phyloP scores from a whole-genome alignment of 352 stramenopile species.

The Proteromonas lacertae region DNA sequence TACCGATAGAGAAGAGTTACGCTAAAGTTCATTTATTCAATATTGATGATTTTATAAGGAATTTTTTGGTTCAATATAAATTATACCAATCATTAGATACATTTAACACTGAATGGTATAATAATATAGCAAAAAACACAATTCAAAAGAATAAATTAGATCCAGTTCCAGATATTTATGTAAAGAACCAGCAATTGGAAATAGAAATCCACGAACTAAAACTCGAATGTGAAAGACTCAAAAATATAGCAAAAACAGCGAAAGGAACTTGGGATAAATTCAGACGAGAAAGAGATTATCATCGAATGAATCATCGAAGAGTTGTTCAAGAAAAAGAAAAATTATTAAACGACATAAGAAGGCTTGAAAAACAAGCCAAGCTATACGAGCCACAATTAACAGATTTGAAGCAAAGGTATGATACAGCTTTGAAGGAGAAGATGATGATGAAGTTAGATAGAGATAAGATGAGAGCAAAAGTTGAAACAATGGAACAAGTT shows the following conservation, averaged over 20 bases:
- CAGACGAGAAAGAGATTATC: constrained; percentile 56
- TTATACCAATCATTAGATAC: constrained; percentile 46
- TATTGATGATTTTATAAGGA: constrained; percentile 66
- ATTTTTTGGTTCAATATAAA: constrained; percentile 64
- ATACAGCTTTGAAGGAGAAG: constrained; percentile 71
- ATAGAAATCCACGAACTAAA: constrained; percentile 39
- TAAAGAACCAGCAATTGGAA: constrained; percentile 52
- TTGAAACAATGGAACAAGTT: constrained; percentile 33
- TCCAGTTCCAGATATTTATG: constrained; percentile 65
- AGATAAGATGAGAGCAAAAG: constrained; percentile 41
- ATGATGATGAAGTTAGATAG: constrained; percentile 72
- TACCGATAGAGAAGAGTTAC: constrained; percentile 14
- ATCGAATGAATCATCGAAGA: constrained; percentile 73
- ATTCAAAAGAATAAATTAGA: constrained; percentile 39
- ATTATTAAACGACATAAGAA: constrained; percentile 47
- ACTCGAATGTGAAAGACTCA: constrained; percentile 30
- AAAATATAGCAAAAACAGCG: constrained; percentile 42
- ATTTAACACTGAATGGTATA: constrained; percentile 82
- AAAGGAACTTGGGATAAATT: constrained; percentile 67
- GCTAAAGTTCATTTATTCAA: constrained; percentile 26
- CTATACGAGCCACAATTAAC: constrained; percentile 56
- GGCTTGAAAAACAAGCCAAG: constrained; percentile 44
- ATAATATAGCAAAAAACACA: constrained; percentile 54
- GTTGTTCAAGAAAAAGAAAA: constrained; percentile 69
- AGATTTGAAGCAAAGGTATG: constrained; percentile 61